phyloP scores from a whole-genome alignment of 345 rosid species.

The Aethionema arabicum region DNA sequence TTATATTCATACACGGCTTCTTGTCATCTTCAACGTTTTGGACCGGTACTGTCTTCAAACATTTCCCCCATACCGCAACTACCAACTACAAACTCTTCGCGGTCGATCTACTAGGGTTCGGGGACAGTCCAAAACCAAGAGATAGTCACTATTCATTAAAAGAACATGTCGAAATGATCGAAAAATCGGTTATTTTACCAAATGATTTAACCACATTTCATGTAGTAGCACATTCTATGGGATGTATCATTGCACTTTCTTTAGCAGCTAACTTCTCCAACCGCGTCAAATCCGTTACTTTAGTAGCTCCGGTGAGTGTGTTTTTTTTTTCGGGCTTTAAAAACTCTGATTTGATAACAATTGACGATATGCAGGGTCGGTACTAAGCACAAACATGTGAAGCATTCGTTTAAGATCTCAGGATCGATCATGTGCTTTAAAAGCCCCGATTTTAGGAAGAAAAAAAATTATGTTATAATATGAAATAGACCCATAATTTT shows the following conservation, averaged over 20 bases:
- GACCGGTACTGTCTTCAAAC: slow-evolving; percentile 60
- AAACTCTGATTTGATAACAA: too few relatives aligned
- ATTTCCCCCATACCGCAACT: slow-evolving; percentile 40
- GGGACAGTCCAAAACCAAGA: slow-evolving; percentile 73
- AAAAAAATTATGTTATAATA: too few relatives aligned
- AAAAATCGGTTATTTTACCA: slow-evolving; percentile 53
- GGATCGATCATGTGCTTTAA: too few relatives aligned
- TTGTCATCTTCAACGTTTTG: slow-evolving; percentile 60
- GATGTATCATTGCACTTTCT: slow-evolving; percentile 63
- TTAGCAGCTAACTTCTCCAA: slow-evolving; percentile 55
- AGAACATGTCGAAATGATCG: slow-evolving; percentile 63
- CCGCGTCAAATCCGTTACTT: slow-evolving; percentile 53
- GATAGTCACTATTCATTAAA: slow-evolving; percentile 52
- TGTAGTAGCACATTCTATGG: slow-evolving; percentile 84
- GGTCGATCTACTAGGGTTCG: slow-evolving; percentile 72
- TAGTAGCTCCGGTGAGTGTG: slow-evolving; percentile 61
- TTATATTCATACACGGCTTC: slow-evolving; percentile 78
- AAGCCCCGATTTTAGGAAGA: too few relatives aligned
- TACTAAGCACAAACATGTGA: too few relatives aligned
- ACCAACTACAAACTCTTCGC: slow-evolving; percentile 51
- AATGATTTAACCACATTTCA: slow-evolving; percentile 55
- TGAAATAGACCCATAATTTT: too few relatives aligned
- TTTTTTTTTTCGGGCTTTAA: too few relatives aligned
- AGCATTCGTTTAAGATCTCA: too few relatives aligned
- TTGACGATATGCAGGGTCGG: too few relatives aligned